Evolutionary conservation across 768 basidiomycete genomes (phyloP), one percentile per base, ranked within the genome.

Genomic region (Psilocybe sp.): DNA sequence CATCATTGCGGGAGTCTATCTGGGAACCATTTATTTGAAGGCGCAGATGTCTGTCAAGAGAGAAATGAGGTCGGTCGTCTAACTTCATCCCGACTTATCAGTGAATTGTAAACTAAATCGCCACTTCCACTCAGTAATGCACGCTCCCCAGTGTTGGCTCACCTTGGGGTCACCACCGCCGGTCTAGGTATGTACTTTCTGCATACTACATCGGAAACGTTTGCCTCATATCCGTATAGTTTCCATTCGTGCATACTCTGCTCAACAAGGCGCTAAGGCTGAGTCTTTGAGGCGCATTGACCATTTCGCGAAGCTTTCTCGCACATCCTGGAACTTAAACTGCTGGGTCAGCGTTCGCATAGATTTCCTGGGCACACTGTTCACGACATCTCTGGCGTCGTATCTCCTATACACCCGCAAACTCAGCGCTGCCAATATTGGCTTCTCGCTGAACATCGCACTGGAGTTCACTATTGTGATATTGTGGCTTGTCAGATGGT

Each of bases 191-290:
- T 42, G 69, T 47, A 3, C 14, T 8, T 28, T 34, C 3, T 43
- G 3, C 15, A 12, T 12, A 28, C 11, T 5, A 13, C 5, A 18
- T 38, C 34, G 13, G 5, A 39, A 7, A 33, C 11, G 7, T 12
- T 32, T 44, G n/a, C 10, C 41, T 19, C 44, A 8, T 23, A 14
- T 31, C 10, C 35, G n/a, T 14, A 14, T 39, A 76, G 74, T 66
- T 28, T 75, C 81, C 4, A 81, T 88, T 49, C 74, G 85, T 16
- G 85, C 85, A 0, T 88, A 82, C 56, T 77, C 78, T 1, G 81
- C 78, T 9, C 74, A 85, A 66, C 63, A 70, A 16, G 52, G 62
- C 2, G 82, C 75, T 65, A 74, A 60, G 51, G 46, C 51, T 41
- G 70, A 78, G 51, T 73, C 76, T 8, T 58, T 75, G 42, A 60